Percentiles rank a stretch among this genome's conserved stretches.
Evolutionary conservation across 1,284 basidiomycete species (phyloP).

Genomic region (Pseudozyma tsukubaensis): DNA sequence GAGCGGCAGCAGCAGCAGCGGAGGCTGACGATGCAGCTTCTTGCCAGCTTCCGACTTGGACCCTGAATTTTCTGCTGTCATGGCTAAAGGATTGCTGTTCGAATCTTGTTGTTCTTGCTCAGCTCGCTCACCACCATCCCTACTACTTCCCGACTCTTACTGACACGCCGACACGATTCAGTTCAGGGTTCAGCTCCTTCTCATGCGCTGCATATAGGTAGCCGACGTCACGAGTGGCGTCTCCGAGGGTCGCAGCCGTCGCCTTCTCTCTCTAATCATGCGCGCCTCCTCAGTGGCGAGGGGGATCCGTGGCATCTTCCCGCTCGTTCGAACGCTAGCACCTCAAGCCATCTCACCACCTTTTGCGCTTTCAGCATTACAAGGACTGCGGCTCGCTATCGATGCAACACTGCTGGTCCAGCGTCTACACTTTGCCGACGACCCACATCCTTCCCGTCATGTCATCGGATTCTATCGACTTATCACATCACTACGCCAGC

Average conservation of each 20-base stretch:
- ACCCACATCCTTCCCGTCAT: slow-evolving; percentile 53
- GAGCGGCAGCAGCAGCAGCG: slow-evolving; percentile 1
- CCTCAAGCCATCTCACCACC: slow-evolving; percentile 38
- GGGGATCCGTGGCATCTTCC: slow-evolving; percentile 58
- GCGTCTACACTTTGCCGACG: slow-evolving; percentile 54
- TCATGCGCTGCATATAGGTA: too few species aligned
- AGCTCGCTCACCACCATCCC: neutral
- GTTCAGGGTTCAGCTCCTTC: too few species aligned
- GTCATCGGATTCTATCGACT: slow-evolving; percentile 60
- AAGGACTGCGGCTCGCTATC: slow-evolving; percentile 49
- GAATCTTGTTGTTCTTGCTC: neutral
- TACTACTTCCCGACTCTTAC: neutral
- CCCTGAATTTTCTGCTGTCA: slow-evolving; percentile 5
- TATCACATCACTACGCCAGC: slow-evolving; percentile 43
- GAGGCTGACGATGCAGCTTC: neutral
- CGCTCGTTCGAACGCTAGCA: slow-evolving; percentile 32
- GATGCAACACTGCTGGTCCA: slow-evolving; percentile 58
- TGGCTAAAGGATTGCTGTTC: neutral
- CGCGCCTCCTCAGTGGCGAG: slow-evolving; percentile 12
- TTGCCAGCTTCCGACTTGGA: slow-evolving; percentile 6
- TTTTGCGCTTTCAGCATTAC: slow-evolving; percentile 33
- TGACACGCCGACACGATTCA: too few species aligned
- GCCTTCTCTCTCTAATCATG: slow-evolving; percentile 14
- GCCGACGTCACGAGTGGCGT: neutral
- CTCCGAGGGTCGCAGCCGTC: neutral